Conservation (phyloP, 1,284 basidiomycete species). For the Anthracocystis setariae region DNA sequence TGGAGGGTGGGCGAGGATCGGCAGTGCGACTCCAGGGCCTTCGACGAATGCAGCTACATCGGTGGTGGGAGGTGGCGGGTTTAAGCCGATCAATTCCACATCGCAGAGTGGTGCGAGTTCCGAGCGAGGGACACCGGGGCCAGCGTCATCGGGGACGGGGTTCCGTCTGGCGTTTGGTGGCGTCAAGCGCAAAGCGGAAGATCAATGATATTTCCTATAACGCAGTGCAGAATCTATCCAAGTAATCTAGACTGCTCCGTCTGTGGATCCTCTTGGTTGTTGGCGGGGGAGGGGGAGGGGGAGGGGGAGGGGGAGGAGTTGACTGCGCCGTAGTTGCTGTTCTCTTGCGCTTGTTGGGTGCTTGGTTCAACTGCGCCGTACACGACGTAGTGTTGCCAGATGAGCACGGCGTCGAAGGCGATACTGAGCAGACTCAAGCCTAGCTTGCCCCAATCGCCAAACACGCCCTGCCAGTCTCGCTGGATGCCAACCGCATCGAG, state of each 20-base stretch:
- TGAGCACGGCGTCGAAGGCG: slow-evolving; percentile 67
- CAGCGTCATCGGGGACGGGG: slow-evolving; percentile 1
- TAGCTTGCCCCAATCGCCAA: slow-evolving; percentile 65
- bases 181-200: slow-evolving; percentile 31
- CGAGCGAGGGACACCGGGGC: background rate
- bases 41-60: background rate
- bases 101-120: background rate
- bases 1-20: slow-evolving; percentile 41
- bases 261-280: background rate
- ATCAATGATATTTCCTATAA: background rate
- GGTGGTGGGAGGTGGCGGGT: slow-evolving; percentile 8
- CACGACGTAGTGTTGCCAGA: slow-evolving; percentile 68
- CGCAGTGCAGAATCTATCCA: slow-evolving; percentile 1
- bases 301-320: background rate
- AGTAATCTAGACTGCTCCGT: background rate
- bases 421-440: slow-evolving; percentile 67
- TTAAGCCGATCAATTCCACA: slow-evolving; percentile 14
- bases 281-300: background rate
- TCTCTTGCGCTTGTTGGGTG: background rate
- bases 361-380: slow-evolving; percentile 45
- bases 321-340: background rate
- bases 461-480: slow-evolving; percentile 58
- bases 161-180: slow-evolving; percentile 29
- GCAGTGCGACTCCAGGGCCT: slow-evolving; percentile 39
- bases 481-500: slow-evolving; percentile 60